Base-by-base conservation (phyloP, 2,329 filamentous ascomycete species). In the Fusarium sp. region DNA sequence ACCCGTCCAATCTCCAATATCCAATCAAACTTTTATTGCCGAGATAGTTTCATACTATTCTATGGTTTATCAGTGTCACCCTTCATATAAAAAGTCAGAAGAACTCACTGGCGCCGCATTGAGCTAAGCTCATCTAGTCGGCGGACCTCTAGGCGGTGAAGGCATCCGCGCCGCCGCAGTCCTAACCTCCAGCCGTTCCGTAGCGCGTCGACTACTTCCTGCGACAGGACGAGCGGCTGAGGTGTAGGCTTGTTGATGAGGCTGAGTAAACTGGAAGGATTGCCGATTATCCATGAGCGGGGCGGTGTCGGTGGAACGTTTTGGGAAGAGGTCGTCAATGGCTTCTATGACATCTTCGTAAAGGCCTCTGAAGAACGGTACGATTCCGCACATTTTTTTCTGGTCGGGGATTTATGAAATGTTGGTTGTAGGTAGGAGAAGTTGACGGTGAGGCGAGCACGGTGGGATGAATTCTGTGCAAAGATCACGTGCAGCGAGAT, bases 241-340 rank as follows among this genome's bases (percentile, higher is more conserved):
- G 4, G 51, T 51, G 4, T 63, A 58, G 3, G 40, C 60, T 20
- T 50, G 51, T 4, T 26, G 54, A n/a, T 58, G 32, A 3, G 51
- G 14, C 4, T 63, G 60, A 6, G 28, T 19, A 28, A 57, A 4
- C 7, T 62, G 58, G 14, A 58, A 46, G 2, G 51, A 45, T 26
- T 46, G 59, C 8, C 34, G 45, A 14, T 51, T 63, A 0, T 58
- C 7, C 6, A 64, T 39, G 8, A 63, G 34, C 14, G 51, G 28
- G n/a, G 59, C 19, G 12, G 59, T 46, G 17, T 58, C 51, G n/a
- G 34, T 5, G 11, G 60, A 46, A 10, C 11, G 52, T 7, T 38
- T 51, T 4, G 60, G 60, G 7, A 64, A 63, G 4, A 63, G 60
- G 12, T 63, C 60, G 6, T 64, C 60, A 17, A 63, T 64, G 6